Evolutionary conservation across 2,329 filamentous ascomycete species (phyloP).

Genomic region (Gremmenia infestans): DNA sequence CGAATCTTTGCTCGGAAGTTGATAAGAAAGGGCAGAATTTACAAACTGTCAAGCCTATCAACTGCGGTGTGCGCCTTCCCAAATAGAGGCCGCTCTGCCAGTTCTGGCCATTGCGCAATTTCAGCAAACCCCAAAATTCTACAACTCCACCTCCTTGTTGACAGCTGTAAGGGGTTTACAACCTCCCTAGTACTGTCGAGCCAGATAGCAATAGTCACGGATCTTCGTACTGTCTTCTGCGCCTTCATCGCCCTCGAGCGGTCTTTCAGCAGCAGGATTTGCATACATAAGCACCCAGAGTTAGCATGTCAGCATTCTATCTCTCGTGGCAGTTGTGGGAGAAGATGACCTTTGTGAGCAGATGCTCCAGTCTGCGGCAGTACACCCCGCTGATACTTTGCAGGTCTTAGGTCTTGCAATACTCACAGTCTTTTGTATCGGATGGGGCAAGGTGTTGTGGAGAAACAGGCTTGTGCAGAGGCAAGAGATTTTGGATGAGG

Average conservation of each 20-base stretch:
- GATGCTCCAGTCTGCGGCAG: background rate
- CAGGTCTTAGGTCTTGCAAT: slow-evolving; percentile 72
- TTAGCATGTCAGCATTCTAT: slow-evolving; percentile 48
- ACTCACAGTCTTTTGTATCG: slow-evolving; percentile 61
- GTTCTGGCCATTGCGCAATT: slow-evolving; percentile 1
- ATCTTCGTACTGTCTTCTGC: too few relatives aligned
- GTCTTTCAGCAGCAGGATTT: too few relatives aligned
- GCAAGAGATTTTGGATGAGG: slow-evolving; percentile 61
- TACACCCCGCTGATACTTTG: slow-evolving; percentile 2
- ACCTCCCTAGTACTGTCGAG: too few relatives aligned
- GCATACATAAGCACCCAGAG: too few relatives aligned
- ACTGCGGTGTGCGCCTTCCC: background rate
- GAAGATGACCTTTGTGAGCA: slow-evolving; percentile 81
- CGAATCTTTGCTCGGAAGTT: too few relatives aligned
- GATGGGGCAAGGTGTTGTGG: slow-evolving; percentile 63
- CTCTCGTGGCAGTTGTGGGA: slow-evolving; percentile 75
- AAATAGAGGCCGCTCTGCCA: background rate
- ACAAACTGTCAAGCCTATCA: background rate
- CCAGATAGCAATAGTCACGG: too few relatives aligned
- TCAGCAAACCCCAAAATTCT: background rate
- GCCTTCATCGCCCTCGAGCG: too few relatives aligned
- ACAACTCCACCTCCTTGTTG: background rate
- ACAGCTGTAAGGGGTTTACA: background rate
- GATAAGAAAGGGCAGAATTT: background rate
- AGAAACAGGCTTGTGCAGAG: slow-evolving; percentile 50